Evolutionary conservation across 352 stramenopile species (phyloP), one percentile per base, ranked within the genome.

Genomic region (Phytophthora boehmeriae): DNA sequence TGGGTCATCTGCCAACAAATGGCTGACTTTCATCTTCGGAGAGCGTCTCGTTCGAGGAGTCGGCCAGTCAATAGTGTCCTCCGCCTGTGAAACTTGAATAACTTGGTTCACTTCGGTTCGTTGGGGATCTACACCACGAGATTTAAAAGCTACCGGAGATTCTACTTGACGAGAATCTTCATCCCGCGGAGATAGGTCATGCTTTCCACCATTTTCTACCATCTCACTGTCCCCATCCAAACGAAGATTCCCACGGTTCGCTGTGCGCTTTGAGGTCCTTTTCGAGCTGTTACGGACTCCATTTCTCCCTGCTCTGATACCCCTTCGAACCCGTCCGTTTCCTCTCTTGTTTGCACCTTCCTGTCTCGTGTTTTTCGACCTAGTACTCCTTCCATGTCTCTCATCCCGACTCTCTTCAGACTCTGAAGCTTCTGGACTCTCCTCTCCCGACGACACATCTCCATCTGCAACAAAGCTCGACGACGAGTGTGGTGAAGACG

Each of bases 11-110:
- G 55, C 44, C 25, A 55, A n/a, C 28, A 75, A 75, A 60, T 71
- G 66, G 54, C 42, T 54, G 0, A 75, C 62, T 46, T 67, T 36
- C 66, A 75, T 71, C 28, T 63, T 75, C 8, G 55, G 66, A 11
- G 66, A 75, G 17, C 38, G 46, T 47, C 65, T 71, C 1, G 34
- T 52, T 64, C 51, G 42, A 44, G 54, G 43, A 71, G 20, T 28
- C 19, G 46, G 23, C n/a, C 42, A 51, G 9, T 50, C 36, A 25
- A 34, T 45, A 47, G 50, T 52, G 42, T 42, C 28, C 39, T 63
- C 53, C n/a, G 34, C 36, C 16, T 43, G 41, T n/a, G 50, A 51
- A 10, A 52, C 34, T 56, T 32, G 9, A 9, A 13, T 14, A 4
- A 5, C 22, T 51, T 65, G 46, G 9, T 60, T 19, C 44, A 68